phyloP scores from a whole-genome alignment of 192 early-diverging fungal species.

The Entomortierella beljakovae region DNA sequence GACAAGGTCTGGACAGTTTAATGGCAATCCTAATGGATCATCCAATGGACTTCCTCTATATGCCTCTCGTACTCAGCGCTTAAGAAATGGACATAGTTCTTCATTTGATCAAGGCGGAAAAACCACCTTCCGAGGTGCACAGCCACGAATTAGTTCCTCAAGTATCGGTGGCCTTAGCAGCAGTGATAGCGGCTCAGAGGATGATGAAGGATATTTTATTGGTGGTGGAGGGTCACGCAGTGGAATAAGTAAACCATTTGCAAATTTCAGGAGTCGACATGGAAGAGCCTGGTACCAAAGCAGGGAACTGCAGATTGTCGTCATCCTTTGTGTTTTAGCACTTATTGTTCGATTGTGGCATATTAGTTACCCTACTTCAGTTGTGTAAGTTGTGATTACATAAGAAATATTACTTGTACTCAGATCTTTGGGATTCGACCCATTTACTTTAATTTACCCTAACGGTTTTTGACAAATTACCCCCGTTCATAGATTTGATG shows the following conservation, averaged over 20 bases:
- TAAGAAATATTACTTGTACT: too few species aligned
- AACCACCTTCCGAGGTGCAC: conserved; percentile 27
- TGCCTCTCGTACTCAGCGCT: conserved; percentile 43
- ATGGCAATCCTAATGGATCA: conserved; percentile 1
- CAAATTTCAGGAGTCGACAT: conserved; percentile 36
- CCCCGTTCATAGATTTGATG: conserved; percentile 89
- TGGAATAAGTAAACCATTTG: conserved; percentile 24
- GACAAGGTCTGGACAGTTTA: conserved; percentile 18
- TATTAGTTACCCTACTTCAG: conserved; percentile 74
- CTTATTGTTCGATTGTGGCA: conserved; percentile 74
- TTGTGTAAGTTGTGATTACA: conserved; percentile 54
- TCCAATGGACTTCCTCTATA: conserved; percentile 26
- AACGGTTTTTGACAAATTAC: too few species aligned
- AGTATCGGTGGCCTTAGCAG: conserved; percentile 39
- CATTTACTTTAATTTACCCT: too few species aligned
- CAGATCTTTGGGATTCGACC: too few species aligned
- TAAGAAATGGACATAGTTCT: conserved; percentile 42
- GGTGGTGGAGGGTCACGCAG: conserved; percentile 9
- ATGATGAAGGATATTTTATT: conserved; percentile 19
- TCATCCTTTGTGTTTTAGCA: conserved; percentile 44
- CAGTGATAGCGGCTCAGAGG: conserved; percentile 21
- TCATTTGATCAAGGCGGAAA: conserved; percentile 41
- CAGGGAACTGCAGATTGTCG: conserved; percentile 34
- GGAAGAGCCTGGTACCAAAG: conserved; percentile 33
- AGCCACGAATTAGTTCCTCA: conserved; percentile 25